Conservation (phyloP, 768 basidiomycete genomes). For the Lanmaoa rubissima region DNA sequence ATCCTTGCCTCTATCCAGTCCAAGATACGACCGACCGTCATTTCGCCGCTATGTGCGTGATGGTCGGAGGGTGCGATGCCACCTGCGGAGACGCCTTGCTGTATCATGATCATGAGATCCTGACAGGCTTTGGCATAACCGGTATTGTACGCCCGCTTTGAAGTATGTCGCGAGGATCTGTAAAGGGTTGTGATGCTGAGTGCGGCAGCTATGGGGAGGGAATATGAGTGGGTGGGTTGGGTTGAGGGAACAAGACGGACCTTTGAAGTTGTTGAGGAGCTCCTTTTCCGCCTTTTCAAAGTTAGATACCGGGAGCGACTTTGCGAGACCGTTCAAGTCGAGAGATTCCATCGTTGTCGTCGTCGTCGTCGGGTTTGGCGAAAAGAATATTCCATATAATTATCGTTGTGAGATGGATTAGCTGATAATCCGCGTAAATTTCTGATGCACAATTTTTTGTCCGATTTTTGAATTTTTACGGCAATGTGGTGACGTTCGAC, state of each 20-base stretch:
- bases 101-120: conserved; percentile 78
- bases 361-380: conserved; percentile 1
- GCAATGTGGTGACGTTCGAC: background rate
- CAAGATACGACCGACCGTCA: conserved; percentile 79
- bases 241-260: conserved; percentile 34
- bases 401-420: conserved; percentile 3
- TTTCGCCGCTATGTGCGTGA: conserved; percentile 51
- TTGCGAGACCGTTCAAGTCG: conserved; percentile 76
- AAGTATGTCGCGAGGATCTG: conserved; percentile 71
- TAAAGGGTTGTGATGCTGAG: conserved; percentile 84
- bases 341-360: conserved; percentile 61
- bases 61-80: conserved; percentile 42
- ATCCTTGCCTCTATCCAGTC: conserved; percentile 83
- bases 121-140: conserved; percentile 80
- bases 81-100: conserved; percentile 72
- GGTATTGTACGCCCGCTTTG: conserved; percentile 77
- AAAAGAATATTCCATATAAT: background rate
- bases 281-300: conserved; percentile 80
- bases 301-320: conserved; percentile 66
- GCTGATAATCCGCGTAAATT: conserved; percentile 1
- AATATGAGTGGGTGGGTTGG: conserved; percentile 18
- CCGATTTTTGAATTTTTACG: background rate
- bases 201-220: conserved; percentile 59
- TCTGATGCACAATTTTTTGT: background rate
- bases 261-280: conserved; percentile 78